A percentile compares a stretch with the other conserved stretches of the same genome.
phyloP scores from a whole-genome alignment of 176 grass and related monocot species.

The Aechmea fasciata region DNA sequence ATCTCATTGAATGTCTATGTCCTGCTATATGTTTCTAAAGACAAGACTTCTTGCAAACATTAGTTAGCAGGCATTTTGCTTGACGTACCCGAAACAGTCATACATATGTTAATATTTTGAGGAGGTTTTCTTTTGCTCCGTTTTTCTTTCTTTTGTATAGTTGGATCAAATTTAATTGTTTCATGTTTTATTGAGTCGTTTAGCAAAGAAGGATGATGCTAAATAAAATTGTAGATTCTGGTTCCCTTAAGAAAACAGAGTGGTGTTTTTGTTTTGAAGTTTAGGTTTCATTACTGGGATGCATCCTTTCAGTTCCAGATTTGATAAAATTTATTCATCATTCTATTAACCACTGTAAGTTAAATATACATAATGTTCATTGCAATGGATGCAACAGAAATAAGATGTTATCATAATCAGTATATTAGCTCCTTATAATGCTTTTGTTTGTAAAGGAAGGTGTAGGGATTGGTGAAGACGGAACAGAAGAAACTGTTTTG shows the following conservation, averaged over 20 bases:
- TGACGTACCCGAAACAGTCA: no score
- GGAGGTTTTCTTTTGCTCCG: no score
- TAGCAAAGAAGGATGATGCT: not conserved
- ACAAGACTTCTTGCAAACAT: no score
- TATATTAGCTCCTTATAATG: not conserved
- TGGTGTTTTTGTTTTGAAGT: not conserved
- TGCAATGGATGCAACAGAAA: not conserved
- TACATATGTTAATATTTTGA: no score
- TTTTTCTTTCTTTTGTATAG: not conserved
- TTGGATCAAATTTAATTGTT: no score
- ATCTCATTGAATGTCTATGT: no score
- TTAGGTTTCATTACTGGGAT: not conserved
- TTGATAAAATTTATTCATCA: not conserved
- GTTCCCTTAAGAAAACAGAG: not conserved
- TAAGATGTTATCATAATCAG: not conserved
- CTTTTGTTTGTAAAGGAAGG: constrained; percentile 48
- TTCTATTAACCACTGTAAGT: not conserved
- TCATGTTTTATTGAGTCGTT: no score
- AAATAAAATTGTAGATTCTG: not conserved
- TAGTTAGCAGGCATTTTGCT: no score
- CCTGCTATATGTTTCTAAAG: no score
- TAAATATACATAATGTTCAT: not conserved
- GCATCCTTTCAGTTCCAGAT: no score
- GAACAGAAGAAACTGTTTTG: constrained; percentile 56
- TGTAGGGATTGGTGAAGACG: constrained; percentile 62